Base-by-base conservation (phyloP, 2,329 filamentous ascomycete genomes). In the Ophiostoma tasmaniense region DNA sequence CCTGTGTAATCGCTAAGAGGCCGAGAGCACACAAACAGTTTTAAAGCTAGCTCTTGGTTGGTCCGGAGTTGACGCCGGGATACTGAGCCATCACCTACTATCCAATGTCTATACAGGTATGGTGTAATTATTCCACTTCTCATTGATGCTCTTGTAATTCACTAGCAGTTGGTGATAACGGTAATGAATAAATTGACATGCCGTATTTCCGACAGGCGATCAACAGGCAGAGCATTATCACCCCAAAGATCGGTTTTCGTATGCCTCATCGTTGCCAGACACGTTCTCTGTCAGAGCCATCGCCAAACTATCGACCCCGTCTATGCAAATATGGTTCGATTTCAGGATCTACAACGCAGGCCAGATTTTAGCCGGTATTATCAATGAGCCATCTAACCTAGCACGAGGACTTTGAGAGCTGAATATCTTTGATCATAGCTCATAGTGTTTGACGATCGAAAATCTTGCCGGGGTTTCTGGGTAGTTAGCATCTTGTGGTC, bases 391-490 rank as follows among this genome's bases (percentile, higher is more conserved):
- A 42, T 20, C 39, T 42, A 42, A 14, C 17, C 39, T n/a, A 20
- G 42, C 17, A n/a, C 42, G 20, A 6, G 17, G n/a, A n/a, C n/a
- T n/a, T n/a, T n/a, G n/a, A 45, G 42, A 5, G 11, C 42, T 17
- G 17, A n/a, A 45, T 20, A 30, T 30, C 25, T 17, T 13, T 25
- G 1, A 28, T 2, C n/a, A n/a, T 35, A 17, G 14, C 20, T 62
- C 25, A 61, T 33, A 62, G 25, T 10, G 62, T 37, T 17, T 75
- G 82, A 22, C 86, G 80, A 73, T 96, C 90, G 78, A 96, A 93
- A 72, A 97, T 94, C 81, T 96, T 96, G 1, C 92, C 92, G 0
- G 93, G 93, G 73, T 97, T 97, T 74, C 77, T 78, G 70, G 28
- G 25, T 33, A 66, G 68, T 73, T 55, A 73, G 72, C 33, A 64